Base-by-base conservation (phyloP, 345 rosid species). In the Pugionium dolabratum region DNA sequence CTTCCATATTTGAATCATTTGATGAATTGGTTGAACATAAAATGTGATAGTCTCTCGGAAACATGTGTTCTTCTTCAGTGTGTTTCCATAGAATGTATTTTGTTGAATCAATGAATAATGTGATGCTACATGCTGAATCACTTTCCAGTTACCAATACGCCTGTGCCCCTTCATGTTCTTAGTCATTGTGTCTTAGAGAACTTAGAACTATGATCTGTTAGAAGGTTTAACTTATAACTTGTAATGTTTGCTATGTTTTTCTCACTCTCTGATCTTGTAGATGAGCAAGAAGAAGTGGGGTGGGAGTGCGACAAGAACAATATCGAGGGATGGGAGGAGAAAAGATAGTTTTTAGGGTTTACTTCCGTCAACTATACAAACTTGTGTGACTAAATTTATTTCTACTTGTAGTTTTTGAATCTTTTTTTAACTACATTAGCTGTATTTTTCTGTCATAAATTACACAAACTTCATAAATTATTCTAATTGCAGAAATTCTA, bases 291-390 rank as follows among this genome's bases (percentile, higher is more conserved):
- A 66, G 67, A 52, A 62, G 69, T 31, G 18, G 50, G 62, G 39
- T 73, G 76, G 76, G 76, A 73, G 39, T 73, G 76, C 72, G 76
- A 73, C 49, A 37, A 25, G 59, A 59, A 7, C 49, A 73, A 51
- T 59, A n/a, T 11, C 4, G 62, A 66, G 47, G 66, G 71, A 0
- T 73, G 72, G 76, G 76, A 52, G 67, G 67, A 59, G 72, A 72
- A 72, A 35, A 43, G 34, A 7, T 65, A 72, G 71, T 51, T 44
- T n/a, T n/a, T n/a, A n/a, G n/a, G n/a, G n/a, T n/a, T n/a, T n/a
- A n/a, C n/a, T n/a, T n/a, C n/a, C n/a, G n/a, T n/a, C n/a, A n/a
- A n/a, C n/a, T n/a, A n/a, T n/a, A n/a, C n/a, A n/a, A n/a, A n/a
- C n/a, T n/a, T n/a, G n/a, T n/a, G n/a, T n/a, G n/a, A n/a, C n/a